phyloP scores from a whole-genome alignment of 192 early-diverging fungal genomes.

The Dissophora ornata region DNA sequence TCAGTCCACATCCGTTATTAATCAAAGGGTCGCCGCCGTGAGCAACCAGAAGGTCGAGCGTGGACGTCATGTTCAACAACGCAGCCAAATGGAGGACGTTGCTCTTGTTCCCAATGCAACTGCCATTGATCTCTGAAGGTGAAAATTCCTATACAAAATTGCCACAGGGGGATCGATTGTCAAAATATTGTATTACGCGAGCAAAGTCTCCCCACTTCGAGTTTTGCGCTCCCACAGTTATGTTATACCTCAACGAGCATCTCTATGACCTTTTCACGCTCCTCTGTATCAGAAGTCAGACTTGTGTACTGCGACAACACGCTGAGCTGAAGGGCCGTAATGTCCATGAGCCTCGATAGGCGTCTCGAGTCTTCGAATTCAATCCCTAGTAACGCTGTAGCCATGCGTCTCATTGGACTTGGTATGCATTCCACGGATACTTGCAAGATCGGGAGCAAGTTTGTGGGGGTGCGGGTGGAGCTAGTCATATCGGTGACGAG shows the following conservation, averaged over 20 bases:
- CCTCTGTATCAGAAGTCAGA: not conserved
- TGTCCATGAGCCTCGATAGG: not conserved
- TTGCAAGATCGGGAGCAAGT: conserved; percentile 1
- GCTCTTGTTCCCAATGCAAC: conserved; percentile 7
- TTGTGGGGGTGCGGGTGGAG: no score
- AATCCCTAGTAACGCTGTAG: conserved; percentile 4
- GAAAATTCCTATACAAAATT: conserved; percentile 11
- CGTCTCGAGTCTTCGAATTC: not conserved
- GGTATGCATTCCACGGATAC: conserved; percentile 4
- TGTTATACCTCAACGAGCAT: conserved; percentile 9
- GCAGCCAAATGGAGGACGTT: conserved; percentile 28
- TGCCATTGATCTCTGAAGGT: not conserved
- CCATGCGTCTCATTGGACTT: not conserved
- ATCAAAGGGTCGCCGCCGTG: conserved; percentile 6
- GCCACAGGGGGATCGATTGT: no score
- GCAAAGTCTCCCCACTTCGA: no score
- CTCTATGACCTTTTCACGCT: conserved; percentile 2
- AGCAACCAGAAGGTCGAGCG: conserved; percentile 5
- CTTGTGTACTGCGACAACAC: conserved; percentile 4
- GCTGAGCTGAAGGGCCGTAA: conserved; percentile 18
- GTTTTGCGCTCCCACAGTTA: not conserved
- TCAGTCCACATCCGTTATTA: conserved; percentile 13
- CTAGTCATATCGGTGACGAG: no score
- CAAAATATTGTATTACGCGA: no score
- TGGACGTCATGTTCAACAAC: not conserved